These are phyloP conservation scores for Scytalidium sp. DNA, from an alignment of 2,329 filamentous ascomycete species.

Conservation along the genomic window DNA sequence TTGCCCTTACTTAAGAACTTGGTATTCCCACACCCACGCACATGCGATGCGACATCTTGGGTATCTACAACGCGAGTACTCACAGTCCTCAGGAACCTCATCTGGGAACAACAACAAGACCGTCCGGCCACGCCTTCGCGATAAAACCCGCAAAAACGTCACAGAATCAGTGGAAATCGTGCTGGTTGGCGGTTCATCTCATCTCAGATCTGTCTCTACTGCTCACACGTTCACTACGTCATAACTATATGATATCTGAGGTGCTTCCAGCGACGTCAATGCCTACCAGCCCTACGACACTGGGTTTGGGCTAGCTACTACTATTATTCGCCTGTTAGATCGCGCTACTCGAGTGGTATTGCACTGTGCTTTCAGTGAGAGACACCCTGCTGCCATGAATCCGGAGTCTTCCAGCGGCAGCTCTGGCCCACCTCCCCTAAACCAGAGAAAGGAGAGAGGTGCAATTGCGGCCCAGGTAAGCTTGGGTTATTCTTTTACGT, in stretches of 20 bases:
- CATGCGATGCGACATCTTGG: no score
- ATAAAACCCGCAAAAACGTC: no score
- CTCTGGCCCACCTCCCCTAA: conserved; percentile 13
- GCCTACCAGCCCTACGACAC: not conserved
- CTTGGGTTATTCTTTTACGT: conserved; percentile 6
- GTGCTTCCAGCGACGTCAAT: not conserved
- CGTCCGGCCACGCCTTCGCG: no score
- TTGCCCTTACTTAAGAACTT: no score
- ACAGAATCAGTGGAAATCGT: no score
- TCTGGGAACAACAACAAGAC: no score
- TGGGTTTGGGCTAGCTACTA: not conserved
- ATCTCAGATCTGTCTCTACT: not conserved
- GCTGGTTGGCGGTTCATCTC: not conserved
- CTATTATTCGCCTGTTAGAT: not conserved
- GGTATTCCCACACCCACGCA: no score
- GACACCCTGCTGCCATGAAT: conserved; percentile 15
- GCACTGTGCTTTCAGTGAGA: not conserved
- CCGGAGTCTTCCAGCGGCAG: conserved; percentile 20
- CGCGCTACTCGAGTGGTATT: not conserved
- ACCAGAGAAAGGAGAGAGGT: conserved; percentile 40
- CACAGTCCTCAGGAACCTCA: no score
- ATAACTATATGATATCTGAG: not conserved
- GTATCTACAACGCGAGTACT: no score
- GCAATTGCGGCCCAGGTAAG: conserved; percentile 46
- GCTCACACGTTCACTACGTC: not conserved